These are phyloP conservation scores for Dictyostelium discoideum DNA, from an alignment of 78 protist genomes.

Conservation along the genomic window DNA sequence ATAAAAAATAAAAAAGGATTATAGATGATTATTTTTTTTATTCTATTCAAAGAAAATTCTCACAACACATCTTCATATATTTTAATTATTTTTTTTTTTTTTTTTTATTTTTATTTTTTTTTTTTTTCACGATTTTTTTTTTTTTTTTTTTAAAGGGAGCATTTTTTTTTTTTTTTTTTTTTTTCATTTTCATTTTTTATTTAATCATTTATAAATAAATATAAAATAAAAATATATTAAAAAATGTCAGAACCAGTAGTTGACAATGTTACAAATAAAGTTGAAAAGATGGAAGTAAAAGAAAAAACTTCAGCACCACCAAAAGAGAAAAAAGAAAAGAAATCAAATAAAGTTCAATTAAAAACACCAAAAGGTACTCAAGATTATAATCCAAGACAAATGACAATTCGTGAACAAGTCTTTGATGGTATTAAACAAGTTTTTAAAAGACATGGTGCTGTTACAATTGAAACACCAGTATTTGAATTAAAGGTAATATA, in stretches of 20 bases:
- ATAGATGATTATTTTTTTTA: not conserved
- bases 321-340: not conserved
- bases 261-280: not conserved
- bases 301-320: not conserved
- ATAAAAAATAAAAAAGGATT: not conserved
- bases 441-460: constrained; percentile 98
- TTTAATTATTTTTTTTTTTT: no score
- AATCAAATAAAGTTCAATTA: not conserved
- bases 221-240: not conserved
- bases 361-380: constrained; percentile 88
- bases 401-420: constrained; percentile 91
- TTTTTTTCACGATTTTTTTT: no score
- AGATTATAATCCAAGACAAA: constrained; percentile 88
- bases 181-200: no score
- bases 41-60: not conserved
- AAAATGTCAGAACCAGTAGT: not conserved
- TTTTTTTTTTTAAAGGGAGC: not conserved
- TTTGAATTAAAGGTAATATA: constrained; percentile 91
- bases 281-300: constrained; percentile 17
- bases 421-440: constrained; percentile 71
- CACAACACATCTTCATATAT: not conserved
- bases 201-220: not conserved
- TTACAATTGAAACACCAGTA: constrained; percentile 96
- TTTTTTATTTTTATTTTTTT: no score
- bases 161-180: no score